Conservation (phyloP, 805 yeast species). For the Naumovozyma dairenensis region DNA sequence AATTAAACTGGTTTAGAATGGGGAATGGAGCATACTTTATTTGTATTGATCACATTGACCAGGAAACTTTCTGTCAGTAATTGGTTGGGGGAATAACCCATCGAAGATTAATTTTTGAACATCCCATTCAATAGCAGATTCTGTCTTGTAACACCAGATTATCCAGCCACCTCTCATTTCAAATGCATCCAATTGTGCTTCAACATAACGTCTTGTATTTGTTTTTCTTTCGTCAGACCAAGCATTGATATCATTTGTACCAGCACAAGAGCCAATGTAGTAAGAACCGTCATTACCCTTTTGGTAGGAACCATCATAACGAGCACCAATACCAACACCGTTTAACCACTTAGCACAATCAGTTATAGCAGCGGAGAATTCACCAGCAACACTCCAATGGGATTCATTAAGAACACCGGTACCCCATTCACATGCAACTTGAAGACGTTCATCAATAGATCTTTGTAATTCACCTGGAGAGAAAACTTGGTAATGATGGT, state of each 20-base stretch:
- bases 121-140: slow-evolving; percentile 79
- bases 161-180: slow-evolving; percentile 78
- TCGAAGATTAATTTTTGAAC: slow-evolving; percentile 45
- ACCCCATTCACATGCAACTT: slow-evolving; percentile 44
- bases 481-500: slow-evolving; percentile 87
- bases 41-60: slow-evolving; percentile 42
- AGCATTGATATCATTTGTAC: slow-evolving; percentile 34
- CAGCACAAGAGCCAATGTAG: slow-evolving; percentile 52
- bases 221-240: slow-evolving; percentile 53
- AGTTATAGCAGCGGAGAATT: slow-evolving; percentile 86
- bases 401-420: slow-evolving; percentile 36
- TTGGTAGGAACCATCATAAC: slow-evolving; percentile 56
- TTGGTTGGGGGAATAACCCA: slow-evolving; percentile 74
- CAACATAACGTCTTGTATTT: slow-evolving; percentile 61
- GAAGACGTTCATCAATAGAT: slow-evolving; percentile 52
- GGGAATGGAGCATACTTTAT: not conserved
- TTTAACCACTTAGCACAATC: slow-evolving; percentile 87
- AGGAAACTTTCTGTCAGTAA: slow-evolving; percentile 56
- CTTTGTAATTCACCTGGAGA: slow-evolving; percentile 49
- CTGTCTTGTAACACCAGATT: slow-evolving; percentile 92
- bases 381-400: slow-evolving; percentile 76
- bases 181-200: slow-evolving; percentile 85
- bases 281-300: slow-evolving; percentile 21
- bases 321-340: slow-evolving; percentile 76
- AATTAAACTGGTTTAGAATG: no score